Base-by-base conservation (phyloP, 1,139 yeast genomes). In the Yamadazyma trypodendri region DNA sequence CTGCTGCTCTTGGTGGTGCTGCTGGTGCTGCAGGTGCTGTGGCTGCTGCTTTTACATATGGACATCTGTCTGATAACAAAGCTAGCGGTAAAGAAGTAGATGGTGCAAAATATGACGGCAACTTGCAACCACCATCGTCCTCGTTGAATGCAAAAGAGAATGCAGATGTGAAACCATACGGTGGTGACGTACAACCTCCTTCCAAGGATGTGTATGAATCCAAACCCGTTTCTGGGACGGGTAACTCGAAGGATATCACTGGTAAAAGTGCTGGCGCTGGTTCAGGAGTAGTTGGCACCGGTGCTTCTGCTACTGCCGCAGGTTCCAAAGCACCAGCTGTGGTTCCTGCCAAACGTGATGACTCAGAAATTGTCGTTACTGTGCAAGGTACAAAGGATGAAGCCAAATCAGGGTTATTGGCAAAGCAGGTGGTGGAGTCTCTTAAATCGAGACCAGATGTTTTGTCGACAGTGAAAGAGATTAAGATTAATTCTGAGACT, bases 301-400 rank as follows among this genome's bases (percentile, higher is more conserved):
- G 35, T 34, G 21, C 7, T 18, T 5, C 21, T 18, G 21, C 21
- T 28, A 4, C n/a, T 28, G 31, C n/a, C 9, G 13, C 31, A 9
- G 21, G 22, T 28, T 13, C 32, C 24, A 25, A 24, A n/a, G 24
- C 23, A 23, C 20, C 23, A 13, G 16, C 17, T 18, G 33, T 29
- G 21, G 33, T 34, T 25, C 39, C 30, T 3, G 9, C 39, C 30
- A 21, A 35, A 13, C 28, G 37, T 17, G 31, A 31, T 24, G 38
- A 36, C 11, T 43, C 54, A 13, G 50, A 51, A 22, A 46, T 46
- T 15, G 41, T 40, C 11, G 50, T 49, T 4, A 45, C 52, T 2
- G 50, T 65, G 15, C 56, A 54, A 43, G 68, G 68, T n/a, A 57
- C 56, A 28, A 50, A 49, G 24, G 60, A 57, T 40, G 56, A 55